These are phyloP conservation scores for Arachis hypogaea DNA, from an alignment of 306 rosid species.

Conservation along the genomic window DNA sequence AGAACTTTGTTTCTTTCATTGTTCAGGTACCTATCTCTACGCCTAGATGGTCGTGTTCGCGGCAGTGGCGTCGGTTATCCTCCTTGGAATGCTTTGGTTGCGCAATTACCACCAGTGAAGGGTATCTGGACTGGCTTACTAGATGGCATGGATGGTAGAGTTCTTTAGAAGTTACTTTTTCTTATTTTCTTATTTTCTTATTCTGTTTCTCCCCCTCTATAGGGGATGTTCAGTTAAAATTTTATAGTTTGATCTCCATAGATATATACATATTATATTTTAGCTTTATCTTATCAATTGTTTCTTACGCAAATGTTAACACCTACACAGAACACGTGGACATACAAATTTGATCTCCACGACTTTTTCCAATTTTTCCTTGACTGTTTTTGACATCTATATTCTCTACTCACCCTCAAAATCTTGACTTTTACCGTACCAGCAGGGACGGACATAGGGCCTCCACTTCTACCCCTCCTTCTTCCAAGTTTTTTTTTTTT, in stretches of 20 bases:
- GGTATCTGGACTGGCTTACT: slow-evolving; percentile 96
- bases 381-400: too few relatives aligned
- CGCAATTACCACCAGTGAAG: slow-evolving; percentile 83
- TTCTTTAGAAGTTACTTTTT: slow-evolving; percentile 52
- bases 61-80: slow-evolving; percentile 97
- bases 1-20: slow-evolving; percentile 1
- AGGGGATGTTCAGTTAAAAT: slow-evolving; percentile 10
- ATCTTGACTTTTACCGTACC: too few relatives aligned
- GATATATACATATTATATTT: background rate
- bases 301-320: background rate
- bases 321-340: too few relatives aligned
- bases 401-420: too few relatives aligned
- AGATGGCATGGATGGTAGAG: slow-evolving; percentile 96
- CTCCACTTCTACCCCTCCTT: too few relatives aligned
- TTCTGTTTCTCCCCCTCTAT: slow-evolving; percentile 24
- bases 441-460: too few relatives aligned
- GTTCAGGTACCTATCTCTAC: slow-evolving; percentile 83
- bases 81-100: slow-evolving; percentile 97
- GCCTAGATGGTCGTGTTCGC: slow-evolving; percentile 93
- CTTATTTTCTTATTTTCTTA: slow-evolving; percentile 5
- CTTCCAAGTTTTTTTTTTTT: too few relatives aligned
- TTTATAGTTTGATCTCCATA: slow-evolving; percentile 17
- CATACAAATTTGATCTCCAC: too few relatives aligned
- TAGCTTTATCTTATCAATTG: background rate
- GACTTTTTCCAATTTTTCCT: too few relatives aligned